These are phyloP conservation scores for Xylaria arbuscula DNA, from an alignment of 2,329 filamentous ascomycete genomes.

Conservation along the genomic window DNA sequence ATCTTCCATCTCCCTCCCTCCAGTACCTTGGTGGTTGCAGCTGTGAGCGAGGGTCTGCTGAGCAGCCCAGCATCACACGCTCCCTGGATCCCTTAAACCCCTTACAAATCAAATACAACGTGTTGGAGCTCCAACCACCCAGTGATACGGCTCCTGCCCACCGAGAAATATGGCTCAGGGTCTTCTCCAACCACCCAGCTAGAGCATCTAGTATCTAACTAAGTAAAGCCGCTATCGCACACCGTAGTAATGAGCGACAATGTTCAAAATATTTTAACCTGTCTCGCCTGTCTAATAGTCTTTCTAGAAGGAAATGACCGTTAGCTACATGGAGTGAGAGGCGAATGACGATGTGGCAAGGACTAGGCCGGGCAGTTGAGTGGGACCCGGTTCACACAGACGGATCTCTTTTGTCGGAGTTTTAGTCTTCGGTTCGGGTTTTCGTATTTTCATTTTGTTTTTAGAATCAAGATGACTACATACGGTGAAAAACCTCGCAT, in stretches of 20 bases:
- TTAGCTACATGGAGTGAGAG: slow-evolving; percentile 22
- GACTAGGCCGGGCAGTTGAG: slow-evolving; percentile 20
- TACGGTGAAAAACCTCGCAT: not conserved
- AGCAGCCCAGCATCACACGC: slow-evolving; percentile 9
- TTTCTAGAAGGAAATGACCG: slow-evolving; percentile 1
- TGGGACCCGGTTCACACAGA: slow-evolving; percentile 17
- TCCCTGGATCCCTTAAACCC: slow-evolving; percentile 1
- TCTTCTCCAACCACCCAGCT: slow-evolving; percentile 28
- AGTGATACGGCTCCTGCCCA: slow-evolving; percentile 28
- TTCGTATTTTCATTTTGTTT: not conserved
- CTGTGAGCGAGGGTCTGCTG: slow-evolving; percentile 15
- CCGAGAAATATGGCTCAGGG: slow-evolving; percentile 26
- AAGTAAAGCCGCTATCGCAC: not conserved
- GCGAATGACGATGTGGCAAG: slow-evolving; percentile 38
- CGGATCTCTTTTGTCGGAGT: not conserved
- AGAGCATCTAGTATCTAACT: slow-evolving; percentile 5
- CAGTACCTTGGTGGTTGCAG: not conserved
- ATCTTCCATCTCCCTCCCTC: not conserved
- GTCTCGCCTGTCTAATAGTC: not conserved
- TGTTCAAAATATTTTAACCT: not conserved
- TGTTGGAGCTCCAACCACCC: slow-evolving; percentile 30
- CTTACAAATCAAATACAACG: slow-evolving; percentile 39
- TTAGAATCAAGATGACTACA: not conserved
- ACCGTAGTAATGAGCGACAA: slow-evolving; percentile 11
- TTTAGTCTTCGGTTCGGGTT: not conserved